Evolutionary conservation across 2,329 filamentous ascomycete genomes (phyloP), one percentile per base, ranked within the genome.

Genomic region (Leptographium wingfieldii): DNA sequence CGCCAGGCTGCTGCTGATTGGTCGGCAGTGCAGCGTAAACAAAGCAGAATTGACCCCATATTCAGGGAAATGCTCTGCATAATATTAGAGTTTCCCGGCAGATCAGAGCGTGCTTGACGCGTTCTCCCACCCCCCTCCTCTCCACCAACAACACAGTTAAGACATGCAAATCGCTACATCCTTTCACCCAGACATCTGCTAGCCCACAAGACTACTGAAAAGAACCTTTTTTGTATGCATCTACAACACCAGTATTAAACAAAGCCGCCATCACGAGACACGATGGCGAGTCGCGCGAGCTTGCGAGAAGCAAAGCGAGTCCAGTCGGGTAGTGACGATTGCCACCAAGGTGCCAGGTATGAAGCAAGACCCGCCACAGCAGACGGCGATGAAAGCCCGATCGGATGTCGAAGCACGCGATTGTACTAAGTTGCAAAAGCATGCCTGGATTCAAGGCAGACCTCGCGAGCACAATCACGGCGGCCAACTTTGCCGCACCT

Each of bases 401-500:
- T 7, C 31, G 31, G 31, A 31, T 7, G 31, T 31, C 31, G 19
- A 16, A 19, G 27, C 48, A 29, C 3, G 25, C 46, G 46, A n/a
- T 22, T n/a, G 25, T 25, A 22, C 46, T 22, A 25, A 38, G 35
- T 38, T 38, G 38, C 38, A 43, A 33, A 51, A 55, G 48, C 22
- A 56, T 46, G 38, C 12, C 10, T 5, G 25, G 38, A 10, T 48
- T 33, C 22, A 1, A 25, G 5, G 38, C n/a, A 1, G 38, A 16
- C 46, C 53, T 35, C 16, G 14, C 40, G n/a, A 43, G 51, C 29
- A 62, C 63, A 12, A 46, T 46, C 55, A 64, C 66, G 11, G 58
- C 66, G 16, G 61, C 66, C 25, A 63, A 61, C 60, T 65, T 71
- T 59, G 60, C 65, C 3, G 67, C 69, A 1, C 63, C 65, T 0